Percentiles rank a stretch among this genome's conserved stretches.
Conservation (phyloP, 805 yeast species). For the Cyberlindnera mrakii region DNA sequence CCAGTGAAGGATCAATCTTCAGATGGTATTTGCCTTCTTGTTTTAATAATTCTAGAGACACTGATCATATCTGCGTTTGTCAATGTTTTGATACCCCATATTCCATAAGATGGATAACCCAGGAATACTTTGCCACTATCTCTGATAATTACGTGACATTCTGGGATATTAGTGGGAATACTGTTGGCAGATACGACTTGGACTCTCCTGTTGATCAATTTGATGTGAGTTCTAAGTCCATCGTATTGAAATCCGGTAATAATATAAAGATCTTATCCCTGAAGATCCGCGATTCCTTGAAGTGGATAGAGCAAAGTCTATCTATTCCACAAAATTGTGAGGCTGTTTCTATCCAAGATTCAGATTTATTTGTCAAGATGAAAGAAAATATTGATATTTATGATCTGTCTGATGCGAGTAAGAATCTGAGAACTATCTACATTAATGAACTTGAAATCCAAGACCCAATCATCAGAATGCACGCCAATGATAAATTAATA, state of each 20-base stretch:
- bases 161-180: conserved; percentile 1
- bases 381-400: not conserved
- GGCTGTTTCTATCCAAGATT: not conserved
- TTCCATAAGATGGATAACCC: conserved; percentile 1
- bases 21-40: conserved; percentile 2
- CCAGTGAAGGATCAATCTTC: conserved; percentile 9
- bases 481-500: not conserved
- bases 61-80: no score
- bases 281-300: not conserved
- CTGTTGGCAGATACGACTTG: not conserved
- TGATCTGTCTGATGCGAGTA: not conserved
- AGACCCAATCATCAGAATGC: not conserved
- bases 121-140: conserved; percentile 2
- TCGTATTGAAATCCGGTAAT: not conserved
- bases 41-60: no score
- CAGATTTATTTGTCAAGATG: not conserved
- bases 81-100: no score
- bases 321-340: not conserved
- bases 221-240: not conserved
- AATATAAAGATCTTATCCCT: not conserved
- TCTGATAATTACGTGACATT: not conserved
- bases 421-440: not conserved
- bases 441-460: not conserved
- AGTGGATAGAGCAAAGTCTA: no score
- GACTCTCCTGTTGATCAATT: not conserved